A percentile compares a stretch with the other conserved stretches of the same genome.
Conservation (phyloP, 164 flowering plant genomes). For the Nymphaea thermarum region DNA sequence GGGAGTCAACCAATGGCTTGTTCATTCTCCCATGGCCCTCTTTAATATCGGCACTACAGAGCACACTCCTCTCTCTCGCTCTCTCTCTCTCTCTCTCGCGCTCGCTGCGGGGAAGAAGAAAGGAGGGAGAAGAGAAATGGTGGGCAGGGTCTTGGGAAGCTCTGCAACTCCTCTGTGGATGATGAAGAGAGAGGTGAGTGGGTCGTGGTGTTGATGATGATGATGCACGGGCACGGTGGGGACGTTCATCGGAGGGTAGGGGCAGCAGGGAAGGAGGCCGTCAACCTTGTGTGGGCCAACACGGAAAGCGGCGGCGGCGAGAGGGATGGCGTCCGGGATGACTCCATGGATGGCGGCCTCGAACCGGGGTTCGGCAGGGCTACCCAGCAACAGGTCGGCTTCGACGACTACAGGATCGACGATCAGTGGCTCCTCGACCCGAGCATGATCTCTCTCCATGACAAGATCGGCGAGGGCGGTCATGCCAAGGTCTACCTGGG, state of each 20-base stretch:
- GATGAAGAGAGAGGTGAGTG: too few species aligned
- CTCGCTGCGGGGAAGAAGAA: too few species aligned
- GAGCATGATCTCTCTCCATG: conserved; percentile 3
- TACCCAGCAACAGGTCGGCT: not conserved
- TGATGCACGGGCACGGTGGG: not conserved
- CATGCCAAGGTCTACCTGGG: conserved; percentile 14
- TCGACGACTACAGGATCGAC: conserved; percentile 3
- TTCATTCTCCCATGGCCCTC: too few species aligned
- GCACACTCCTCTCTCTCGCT: too few species aligned
- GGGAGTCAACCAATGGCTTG: too few species aligned
- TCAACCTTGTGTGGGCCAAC: not conserved
- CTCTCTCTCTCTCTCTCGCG: too few species aligned
- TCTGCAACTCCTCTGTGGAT: too few species aligned
- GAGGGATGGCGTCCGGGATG: not conserved
- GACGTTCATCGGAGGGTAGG: not conserved
- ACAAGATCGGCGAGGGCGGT: conserved; percentile 9
- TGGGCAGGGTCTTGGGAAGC: too few species aligned
- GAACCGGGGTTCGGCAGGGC: not conserved
- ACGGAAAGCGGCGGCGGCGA: not conserved
- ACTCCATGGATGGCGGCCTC: not conserved
- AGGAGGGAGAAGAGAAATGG: too few species aligned
- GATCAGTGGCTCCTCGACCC: conserved; percentile 8
- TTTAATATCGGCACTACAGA: too few species aligned
- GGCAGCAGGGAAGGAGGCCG: not conserved
- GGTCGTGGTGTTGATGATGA: not conserved